Percentiles rank a stretch among this genome's conserved stretches.
phyloP scores from a whole-genome alignment of 345 rosid species.

The Rhodomyrtus tomentosa region DNA sequence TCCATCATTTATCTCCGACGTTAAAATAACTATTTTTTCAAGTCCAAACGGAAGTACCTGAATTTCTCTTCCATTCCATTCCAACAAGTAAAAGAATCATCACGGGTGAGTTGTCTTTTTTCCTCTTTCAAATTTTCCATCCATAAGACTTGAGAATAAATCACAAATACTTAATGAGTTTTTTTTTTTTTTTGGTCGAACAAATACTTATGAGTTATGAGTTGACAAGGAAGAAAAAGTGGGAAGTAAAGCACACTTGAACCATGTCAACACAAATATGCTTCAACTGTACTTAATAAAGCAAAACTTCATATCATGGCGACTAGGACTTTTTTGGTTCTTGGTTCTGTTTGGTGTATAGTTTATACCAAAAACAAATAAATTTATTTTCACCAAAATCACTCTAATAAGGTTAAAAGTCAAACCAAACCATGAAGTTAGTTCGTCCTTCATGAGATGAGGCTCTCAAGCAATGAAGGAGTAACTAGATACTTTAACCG shows the following conservation, averaged over 20 bases:
- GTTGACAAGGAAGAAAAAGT: neutral
- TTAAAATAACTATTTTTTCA: neutral
- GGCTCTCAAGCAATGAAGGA: neutral
- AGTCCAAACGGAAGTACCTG: neutral
- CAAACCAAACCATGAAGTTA: neutral
- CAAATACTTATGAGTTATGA: too few species aligned
- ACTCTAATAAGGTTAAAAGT: neutral
- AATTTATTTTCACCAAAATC: neutral
- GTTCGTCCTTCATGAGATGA: neutral
- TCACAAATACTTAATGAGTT: neutral
- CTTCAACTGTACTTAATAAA: neutral
- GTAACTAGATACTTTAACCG: neutral
- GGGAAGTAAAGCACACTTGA: too few species aligned
- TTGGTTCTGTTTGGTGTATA: neutral
- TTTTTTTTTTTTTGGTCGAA: too few species aligned
- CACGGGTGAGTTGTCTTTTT: neutral
- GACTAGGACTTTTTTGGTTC: neutral
- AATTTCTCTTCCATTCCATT: neutral
- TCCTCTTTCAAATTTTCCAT: neutral
- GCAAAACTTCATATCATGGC: neutral
- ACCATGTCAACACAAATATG: neutral
- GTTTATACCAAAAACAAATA: neutral
- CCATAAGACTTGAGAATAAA: neutral
- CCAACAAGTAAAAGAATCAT: neutral
- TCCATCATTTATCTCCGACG: neutral